Percentiles rank a stretch among this genome's conserved stretches.
Conservation (phyloP, 2,329 filamentous ascomycete species). For the Apiospora marii region DNA sequence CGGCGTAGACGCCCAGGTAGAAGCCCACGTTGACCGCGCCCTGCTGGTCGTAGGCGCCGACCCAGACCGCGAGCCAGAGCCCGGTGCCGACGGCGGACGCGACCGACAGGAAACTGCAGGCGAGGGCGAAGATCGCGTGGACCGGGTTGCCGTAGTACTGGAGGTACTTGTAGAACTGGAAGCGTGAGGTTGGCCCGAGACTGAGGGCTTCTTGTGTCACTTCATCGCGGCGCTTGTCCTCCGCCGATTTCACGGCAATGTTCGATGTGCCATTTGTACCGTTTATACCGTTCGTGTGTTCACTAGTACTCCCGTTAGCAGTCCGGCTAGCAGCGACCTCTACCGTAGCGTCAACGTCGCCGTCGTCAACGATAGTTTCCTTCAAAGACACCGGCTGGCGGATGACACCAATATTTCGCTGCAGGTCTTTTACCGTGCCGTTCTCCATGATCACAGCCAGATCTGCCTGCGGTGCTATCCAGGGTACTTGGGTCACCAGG, state of each 20-base stretch:
- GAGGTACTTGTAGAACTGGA: conserved; percentile 60
- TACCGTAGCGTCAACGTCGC: conserved; percentile 42
- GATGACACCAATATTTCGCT: conserved; percentile 55
- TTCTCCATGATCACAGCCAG: conserved; percentile 55
- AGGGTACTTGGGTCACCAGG: conserved; percentile 64
- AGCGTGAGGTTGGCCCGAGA: conserved; percentile 53
- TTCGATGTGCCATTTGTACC: conserved; percentile 33
- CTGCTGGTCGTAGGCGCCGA: conserved; percentile 56
- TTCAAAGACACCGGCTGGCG: conserved; percentile 54
- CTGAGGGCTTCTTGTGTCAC: conserved; percentile 58
- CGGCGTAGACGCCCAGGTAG: conserved; percentile 62
- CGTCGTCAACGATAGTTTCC: conserved; percentile 46
- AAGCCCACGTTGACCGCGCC: conserved; percentile 54
- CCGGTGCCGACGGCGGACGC: conserved; percentile 51
- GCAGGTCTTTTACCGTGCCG: conserved; percentile 49
- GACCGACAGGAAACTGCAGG: conserved; percentile 50
- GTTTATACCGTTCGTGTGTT: conserved; percentile 27
- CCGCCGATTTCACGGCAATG: conserved; percentile 42
- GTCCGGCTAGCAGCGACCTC: conserved; percentile 34
- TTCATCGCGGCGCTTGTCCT: conserved; percentile 49
- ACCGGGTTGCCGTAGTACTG: conserved; percentile 56
- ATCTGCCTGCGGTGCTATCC: conserved; percentile 60
- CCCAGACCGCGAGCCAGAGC: conserved; percentile 62
- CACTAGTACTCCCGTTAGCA: conserved; percentile 30
- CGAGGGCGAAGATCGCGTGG: conserved; percentile 50